Conservation (phyloP, 2,329 filamentous ascomycete species). For the Pseudonectria foliicola region DNA sequence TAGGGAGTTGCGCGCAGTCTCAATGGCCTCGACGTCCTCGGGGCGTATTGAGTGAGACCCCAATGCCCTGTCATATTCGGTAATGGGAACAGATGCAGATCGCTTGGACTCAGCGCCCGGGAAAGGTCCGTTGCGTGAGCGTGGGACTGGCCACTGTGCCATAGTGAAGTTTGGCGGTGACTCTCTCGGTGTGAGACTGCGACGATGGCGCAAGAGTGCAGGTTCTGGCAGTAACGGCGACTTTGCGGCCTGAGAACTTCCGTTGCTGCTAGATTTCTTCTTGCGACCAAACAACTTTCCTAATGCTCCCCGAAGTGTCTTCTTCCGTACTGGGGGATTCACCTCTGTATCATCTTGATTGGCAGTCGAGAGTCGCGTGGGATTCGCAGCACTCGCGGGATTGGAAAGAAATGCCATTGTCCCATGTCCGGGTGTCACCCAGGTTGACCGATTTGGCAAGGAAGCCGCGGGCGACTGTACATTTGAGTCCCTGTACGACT, state of each 20-base stretch:
- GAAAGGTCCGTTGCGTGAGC: conserved; percentile 34
- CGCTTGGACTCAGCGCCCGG: conserved; percentile 39
- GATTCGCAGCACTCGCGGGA: not conserved
- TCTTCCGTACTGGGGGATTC: conserved; percentile 43
- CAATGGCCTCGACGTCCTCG: conserved; percentile 46
- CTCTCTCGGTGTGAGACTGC: conserved; percentile 11
- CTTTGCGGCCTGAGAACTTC: conserved; percentile 16
- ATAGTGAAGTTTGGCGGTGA: conserved; percentile 9
- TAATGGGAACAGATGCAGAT: conserved; percentile 52
- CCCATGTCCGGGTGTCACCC: conserved; percentile 9
- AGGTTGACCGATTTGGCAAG: conserved; percentile 9
- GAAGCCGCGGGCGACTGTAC: not conserved
- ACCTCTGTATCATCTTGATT: conserved; percentile 27
- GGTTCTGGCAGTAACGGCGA: conserved; percentile 15
- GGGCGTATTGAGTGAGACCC: conserved; percentile 55
- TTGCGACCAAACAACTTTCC: conserved; percentile 53
- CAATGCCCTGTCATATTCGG: conserved; percentile 53
- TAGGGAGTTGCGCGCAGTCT: conserved; percentile 47
- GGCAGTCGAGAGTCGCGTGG: conserved; percentile 40
- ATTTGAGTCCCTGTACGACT: no score
- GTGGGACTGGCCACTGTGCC: conserved; percentile 16
- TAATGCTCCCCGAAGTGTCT: conserved; percentile 47
- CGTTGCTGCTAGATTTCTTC: conserved; percentile 33
- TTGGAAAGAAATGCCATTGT: not conserved
- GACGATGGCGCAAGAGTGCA: conserved; percentile 18